A percentile compares a stretch with the other conserved stretches of the same genome.
phyloP scores from a whole-genome alignment of 1,139 yeast genomes.

The Williopsis jadinii region DNA sequence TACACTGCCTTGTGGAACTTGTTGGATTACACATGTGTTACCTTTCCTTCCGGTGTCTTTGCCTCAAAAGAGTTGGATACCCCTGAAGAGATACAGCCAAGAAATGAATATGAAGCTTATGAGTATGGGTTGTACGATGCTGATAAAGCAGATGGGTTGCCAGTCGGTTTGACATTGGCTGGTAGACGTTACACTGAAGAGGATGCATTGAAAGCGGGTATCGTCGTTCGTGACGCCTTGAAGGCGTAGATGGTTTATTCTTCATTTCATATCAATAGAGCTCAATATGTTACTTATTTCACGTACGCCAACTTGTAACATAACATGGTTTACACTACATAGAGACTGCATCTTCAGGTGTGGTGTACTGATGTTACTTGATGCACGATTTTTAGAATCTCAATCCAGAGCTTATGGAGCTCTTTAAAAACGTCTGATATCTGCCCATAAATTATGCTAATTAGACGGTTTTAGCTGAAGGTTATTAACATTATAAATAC shows the following conservation, averaged over 20 bases:
- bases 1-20: constrained; percentile 65
- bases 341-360: too few relatives aligned
- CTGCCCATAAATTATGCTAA: too few relatives aligned
- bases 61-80: constrained; percentile 36
- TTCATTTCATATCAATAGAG: too few relatives aligned
- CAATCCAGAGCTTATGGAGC: too few relatives aligned
- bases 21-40: constrained; percentile 55
- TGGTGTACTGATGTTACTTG: too few relatives aligned
- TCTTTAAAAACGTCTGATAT: too few relatives aligned
- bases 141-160: constrained; percentile 39
- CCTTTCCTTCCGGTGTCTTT: constrained; percentile 53
- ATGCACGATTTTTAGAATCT: too few relatives aligned
- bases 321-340: too few relatives aligned
- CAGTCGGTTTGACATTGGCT: constrained; percentile 43
- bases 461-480: too few relatives aligned
- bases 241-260: background rate
- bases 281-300: too few relatives aligned
- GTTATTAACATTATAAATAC: too few relatives aligned
- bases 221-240: constrained; percentile 15
- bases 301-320: too few relatives aligned
- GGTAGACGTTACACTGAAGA: constrained; percentile 50
- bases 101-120: constrained; percentile 21
- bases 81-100: constrained; percentile 17
- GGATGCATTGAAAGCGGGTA: constrained; percentile 38
- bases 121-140: constrained; percentile 27